Evolutionary conservation across 78 protist species (phyloP).

Genomic region (Tieghemostelium lacteum): DNA sequence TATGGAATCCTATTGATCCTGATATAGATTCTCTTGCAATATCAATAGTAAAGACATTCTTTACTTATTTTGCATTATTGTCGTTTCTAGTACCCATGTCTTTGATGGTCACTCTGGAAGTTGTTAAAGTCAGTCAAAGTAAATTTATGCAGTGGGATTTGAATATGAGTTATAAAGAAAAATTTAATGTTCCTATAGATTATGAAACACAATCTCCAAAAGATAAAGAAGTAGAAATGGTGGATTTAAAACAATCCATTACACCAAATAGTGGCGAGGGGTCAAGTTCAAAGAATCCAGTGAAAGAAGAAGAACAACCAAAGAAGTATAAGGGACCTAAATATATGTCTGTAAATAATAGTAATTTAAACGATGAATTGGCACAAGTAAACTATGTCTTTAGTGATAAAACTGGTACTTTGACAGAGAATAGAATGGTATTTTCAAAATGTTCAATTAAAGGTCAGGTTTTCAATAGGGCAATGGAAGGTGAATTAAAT

Average conservation of each 20-base stretch:
- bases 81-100: constrained; percentile 76
- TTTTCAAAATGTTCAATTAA: constrained; percentile 50
- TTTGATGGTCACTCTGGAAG: constrained; percentile 72
- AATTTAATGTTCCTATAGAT: background rate
- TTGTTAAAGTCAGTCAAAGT: constrained; percentile 62
- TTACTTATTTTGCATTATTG: constrained; percentile 70
- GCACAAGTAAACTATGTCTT: constrained; percentile 76
- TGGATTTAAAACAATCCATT: background rate
- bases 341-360: constrained; percentile 44
- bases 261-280: background rate
- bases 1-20: background rate
- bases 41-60: constrained; percentile 35
- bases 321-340: background rate
- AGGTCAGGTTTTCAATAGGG: constrained; percentile 10
- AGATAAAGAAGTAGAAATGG: background rate
- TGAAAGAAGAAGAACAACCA: background rate
- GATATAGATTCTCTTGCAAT: constrained; percentile 9
- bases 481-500: constrained; percentile 1
- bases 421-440: constrained; percentile 74
- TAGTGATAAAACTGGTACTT: constrained; percentile 86
- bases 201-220: background rate
- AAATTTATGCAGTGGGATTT: constrained; percentile 74
- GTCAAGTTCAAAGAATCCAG: background rate
- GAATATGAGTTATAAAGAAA: constrained; percentile 31
- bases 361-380: constrained; percentile 81